Evolutionary conservation across 2,329 filamentous ascomycete species (phyloP).

Genomic region (Apiospora sp.): DNA sequence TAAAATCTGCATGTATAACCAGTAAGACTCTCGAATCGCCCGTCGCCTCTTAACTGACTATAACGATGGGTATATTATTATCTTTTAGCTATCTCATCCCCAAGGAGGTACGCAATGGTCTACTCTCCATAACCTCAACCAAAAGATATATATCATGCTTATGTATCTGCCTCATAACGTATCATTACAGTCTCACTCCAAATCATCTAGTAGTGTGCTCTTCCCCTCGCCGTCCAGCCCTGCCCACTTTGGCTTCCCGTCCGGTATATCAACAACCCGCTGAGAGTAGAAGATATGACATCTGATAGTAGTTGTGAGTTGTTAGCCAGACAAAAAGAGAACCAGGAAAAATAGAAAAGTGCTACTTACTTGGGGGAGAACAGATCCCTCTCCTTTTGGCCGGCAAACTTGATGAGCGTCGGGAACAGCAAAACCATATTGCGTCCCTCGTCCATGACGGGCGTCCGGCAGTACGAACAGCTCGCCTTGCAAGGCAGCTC

Average conservation of each 20-base stretch:
- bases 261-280: conserved; percentile 77
- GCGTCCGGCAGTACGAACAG: conserved; percentile 76
- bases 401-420: conserved; percentile 69
- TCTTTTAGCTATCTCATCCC: too few species aligned
- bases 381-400: conserved; percentile 62
- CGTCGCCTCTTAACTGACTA: too few species aligned
- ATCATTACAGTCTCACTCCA: not conserved
- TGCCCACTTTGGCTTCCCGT: conserved; percentile 82
- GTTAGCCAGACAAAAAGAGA: not conserved
- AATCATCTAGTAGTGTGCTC: conserved; percentile 40
- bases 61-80: too few species aligned
- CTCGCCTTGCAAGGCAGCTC: conserved; percentile 82
- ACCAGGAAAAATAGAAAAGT: not conserved
- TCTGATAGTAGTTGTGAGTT: conserved; percentile 29
- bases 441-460: conserved; percentile 88
- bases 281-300: conserved; percentile 83
- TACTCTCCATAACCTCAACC: too few species aligned
- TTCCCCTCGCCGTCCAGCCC: conserved; percentile 60
- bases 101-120: too few species aligned
- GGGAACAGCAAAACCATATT: conserved; percentile 87
- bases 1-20: too few species aligned
- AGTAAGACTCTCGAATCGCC: too few species aligned
- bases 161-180: not conserved
- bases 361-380: conserved; percentile 68
- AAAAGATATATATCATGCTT: too few species aligned